These are phyloP conservation scores for Talaromyces wortmannii DNA, from an alignment of 495 filamentous ascomycete species.

Conservation along the genomic window DNA sequence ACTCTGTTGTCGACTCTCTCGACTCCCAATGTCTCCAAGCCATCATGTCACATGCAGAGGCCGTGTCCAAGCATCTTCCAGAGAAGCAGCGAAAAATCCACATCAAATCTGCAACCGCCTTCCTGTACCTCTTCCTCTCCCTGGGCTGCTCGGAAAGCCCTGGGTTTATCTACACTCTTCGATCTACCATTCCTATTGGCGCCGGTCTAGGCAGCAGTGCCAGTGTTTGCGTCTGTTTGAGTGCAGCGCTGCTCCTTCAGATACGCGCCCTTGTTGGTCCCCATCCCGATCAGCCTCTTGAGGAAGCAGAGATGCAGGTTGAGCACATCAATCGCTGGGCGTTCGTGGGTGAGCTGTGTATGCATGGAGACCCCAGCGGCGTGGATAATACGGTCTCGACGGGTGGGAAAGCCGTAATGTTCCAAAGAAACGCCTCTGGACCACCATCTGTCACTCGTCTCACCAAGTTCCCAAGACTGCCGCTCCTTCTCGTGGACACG, in stretches of 20 bases:
- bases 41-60: slow-evolving; percentile 65
- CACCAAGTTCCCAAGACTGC: slow-evolving; percentile 81
- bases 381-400: slow-evolving; percentile 97
- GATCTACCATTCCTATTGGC: slow-evolving; percentile 89
- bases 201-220: slow-evolving; percentile 91
- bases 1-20: slow-evolving; percentile 76
- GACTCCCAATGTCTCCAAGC: slow-evolving; percentile 74
- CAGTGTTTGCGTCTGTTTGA: slow-evolving; percentile 85
- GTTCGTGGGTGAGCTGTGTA: slow-evolving; percentile 93
- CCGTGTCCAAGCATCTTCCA: slow-evolving; percentile 57
- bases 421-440: slow-evolving; percentile 74
- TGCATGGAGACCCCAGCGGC: slow-evolving; percentile 92
- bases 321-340: slow-evolving; percentile 97
- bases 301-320: slow-evolving; percentile 76
- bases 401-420: slow-evolving; percentile 87
- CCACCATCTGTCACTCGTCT: slow-evolving; percentile 73
- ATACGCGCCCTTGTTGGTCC: slow-evolving; percentile 81
- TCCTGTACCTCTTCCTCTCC: slow-evolving; percentile 89
- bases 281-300: slow-evolving; percentile 76
- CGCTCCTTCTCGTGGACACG: slow-evolving; percentile 83
- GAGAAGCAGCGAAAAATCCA: slow-evolving; percentile 70
- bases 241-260: slow-evolving; percentile 78
- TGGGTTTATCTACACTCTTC: slow-evolving; percentile 80
- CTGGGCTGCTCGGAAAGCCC: slow-evolving; percentile 71
- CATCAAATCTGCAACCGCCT: slow-evolving; percentile 69